Evolutionary conservation across 257 asterid genomes (phyloP), one percentile per base, ranked within the genome.

Genomic region (Galeopsis tetrahit): DNA sequence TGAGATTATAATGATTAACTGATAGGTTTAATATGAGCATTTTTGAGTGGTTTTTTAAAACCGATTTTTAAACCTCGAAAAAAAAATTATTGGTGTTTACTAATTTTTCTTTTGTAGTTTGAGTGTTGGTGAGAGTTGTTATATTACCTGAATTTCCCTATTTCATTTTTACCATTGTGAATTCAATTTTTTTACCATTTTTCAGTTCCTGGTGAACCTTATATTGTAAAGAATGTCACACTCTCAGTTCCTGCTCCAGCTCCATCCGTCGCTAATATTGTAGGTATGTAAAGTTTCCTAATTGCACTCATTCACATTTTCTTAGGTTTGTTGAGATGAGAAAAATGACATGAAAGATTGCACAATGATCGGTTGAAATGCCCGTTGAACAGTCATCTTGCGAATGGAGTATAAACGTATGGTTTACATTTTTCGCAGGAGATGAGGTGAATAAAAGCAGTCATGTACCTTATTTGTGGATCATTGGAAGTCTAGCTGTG

Each of bases 201-300:
- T 73, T 69, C 88, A 94, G 99, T 84, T 84, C 99, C 99, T 33
- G 99, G 99, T 8, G 90, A 87, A 46, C 93, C 95, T 49, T 84
- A 85, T 82, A 87, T 82, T 4, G 69, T 72, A 48, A 74, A 82
- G 74, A 86, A 83, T 69, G 76, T 49, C 38, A 74, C 83, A 14
- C n/a, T 75, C 77, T 81, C 86, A 28, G 76, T 90, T 82, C 96
- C 97, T 5, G 85, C 75, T 78, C 95, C 96, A 68, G 80, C 89
- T 65, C 97, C 96, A 34, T 81, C 96, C 21, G 75, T 48, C 55
- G 87, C 79, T 69, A 80, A 67, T 72, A n/a, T 77, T 66, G 74
- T 83, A 63, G 97, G 99, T 94, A 87, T n/a, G 79, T 48, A 48
- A 40, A 28, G 21, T 53, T 78, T 36, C 49, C 67, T 77, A 15